phyloP scores from a whole-genome alignment of 2,329 filamentous ascomycete species.

The Simplicillium sp. region DNA sequence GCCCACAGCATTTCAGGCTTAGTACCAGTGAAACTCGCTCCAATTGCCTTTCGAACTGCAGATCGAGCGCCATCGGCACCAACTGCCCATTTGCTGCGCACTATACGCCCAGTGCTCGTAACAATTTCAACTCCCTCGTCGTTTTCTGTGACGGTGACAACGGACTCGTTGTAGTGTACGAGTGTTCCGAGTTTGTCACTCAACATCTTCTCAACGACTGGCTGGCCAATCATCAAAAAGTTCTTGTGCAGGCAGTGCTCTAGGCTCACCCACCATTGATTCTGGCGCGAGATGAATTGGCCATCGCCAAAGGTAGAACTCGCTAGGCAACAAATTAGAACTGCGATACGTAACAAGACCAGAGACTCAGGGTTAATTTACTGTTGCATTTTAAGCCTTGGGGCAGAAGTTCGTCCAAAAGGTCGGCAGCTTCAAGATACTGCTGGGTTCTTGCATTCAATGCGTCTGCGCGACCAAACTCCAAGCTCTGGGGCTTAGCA shows the following conservation, averaged over 20 bases:
- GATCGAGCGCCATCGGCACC: slow-evolving; percentile 45
- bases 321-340: slow-evolving; percentile 16
- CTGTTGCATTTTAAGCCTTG: slow-evolving; percentile 39
- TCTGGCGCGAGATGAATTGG: slow-evolving; percentile 36
- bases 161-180: slow-evolving; percentile 28
- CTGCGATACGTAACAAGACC: too few species aligned
- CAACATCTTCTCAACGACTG: slow-evolving; percentile 31
- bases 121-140: slow-evolving; percentile 31
- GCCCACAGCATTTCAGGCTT: slow-evolving; percentile 42
- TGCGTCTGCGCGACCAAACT: slow-evolving; percentile 35
- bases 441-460: slow-evolving; percentile 39
- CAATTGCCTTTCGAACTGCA: slow-evolving; percentile 28
- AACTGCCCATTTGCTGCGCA: slow-evolving; percentile 31
- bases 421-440: slow-evolving; percentile 32
- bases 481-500: slow-evolving; percentile 25
- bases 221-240: slow-evolving; percentile 41
- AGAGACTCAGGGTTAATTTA: slow-evolving; percentile 16
- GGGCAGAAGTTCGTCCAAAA: slow-evolving; percentile 29
- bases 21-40: slow-evolving; percentile 31
- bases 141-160: slow-evolving; percentile 44
- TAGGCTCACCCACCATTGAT: slow-evolving; percentile 36
- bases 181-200: slow-evolving; percentile 19
- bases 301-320: slow-evolving; percentile 37
- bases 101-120: slow-evolving; percentile 19
- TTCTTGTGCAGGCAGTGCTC: slow-evolving; percentile 34